Evolutionary conservation across 257 asterid genomes (phyloP).

Genomic region (Nicotiana obtusifolia): DNA sequence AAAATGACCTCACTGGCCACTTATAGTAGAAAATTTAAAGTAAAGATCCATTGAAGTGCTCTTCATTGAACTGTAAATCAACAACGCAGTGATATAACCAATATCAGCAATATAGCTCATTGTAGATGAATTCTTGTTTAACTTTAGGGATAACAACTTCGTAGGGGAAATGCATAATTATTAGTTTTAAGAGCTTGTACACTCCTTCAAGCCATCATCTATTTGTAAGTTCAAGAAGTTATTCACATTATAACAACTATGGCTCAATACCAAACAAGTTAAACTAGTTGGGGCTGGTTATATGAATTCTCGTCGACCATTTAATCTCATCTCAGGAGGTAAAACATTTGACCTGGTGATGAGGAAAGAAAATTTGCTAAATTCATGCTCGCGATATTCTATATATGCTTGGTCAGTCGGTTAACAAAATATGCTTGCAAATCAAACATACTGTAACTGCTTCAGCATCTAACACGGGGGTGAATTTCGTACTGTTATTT

Average conservation of each 20-base stretch:
- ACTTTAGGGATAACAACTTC: background rate
- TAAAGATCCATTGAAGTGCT: background rate
- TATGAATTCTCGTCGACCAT: too few species aligned
- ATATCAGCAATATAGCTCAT: background rate
- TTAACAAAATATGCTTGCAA: background rate
- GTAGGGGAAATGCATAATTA: background rate
- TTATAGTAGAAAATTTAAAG: background rate
- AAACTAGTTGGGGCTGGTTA: too few species aligned
- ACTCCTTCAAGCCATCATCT: too few species aligned
- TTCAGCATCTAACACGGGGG: background rate
- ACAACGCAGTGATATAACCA: background rate
- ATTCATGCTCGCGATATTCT: background rate
- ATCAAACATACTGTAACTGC: background rate
- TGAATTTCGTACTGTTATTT: background rate
- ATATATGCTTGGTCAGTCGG: background rate
- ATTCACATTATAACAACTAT: too few species aligned
- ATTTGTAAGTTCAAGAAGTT: too few species aligned
- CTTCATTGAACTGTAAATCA: background rate
- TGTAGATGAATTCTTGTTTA: background rate
- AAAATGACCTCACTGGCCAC: background rate
- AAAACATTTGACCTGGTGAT: background rate
- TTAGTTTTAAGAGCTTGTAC: background rate
- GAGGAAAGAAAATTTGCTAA: background rate
- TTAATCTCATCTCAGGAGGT: too few species aligned
- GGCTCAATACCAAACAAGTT: too few species aligned